Conservation (phyloP, 768 basidiomycete genomes). For the Tremella mesenterica region DNA sequence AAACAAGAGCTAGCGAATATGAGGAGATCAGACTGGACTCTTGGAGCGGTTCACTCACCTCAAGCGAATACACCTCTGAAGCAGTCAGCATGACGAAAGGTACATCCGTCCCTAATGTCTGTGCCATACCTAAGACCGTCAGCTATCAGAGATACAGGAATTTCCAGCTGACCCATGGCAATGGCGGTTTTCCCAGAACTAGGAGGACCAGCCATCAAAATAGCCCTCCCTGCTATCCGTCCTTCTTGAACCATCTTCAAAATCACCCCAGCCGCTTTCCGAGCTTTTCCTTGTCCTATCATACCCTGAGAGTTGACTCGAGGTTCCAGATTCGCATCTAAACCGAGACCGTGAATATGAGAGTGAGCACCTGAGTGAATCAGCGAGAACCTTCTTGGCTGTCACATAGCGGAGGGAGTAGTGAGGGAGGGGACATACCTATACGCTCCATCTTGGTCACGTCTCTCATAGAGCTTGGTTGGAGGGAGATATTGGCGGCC, state of each 20-base stretch:
- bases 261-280: constrained; percentile 95
- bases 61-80: constrained; percentile 94
- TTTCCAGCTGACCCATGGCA: constrained; percentile 67
- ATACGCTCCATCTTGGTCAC: constrained; percentile 46
- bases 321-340: constrained; percentile 81
- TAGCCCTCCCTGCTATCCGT: constrained; percentile 86
- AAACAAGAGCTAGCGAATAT: too few species aligned
- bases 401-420: constrained; percentile 15
- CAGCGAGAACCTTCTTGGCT: neutral
- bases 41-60: constrained; percentile 29
- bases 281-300: constrained; percentile 92
- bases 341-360: constrained; percentile 88
- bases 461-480: constrained; percentile 36
- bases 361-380: constrained; percentile 48
- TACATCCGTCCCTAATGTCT: constrained; percentile 84
- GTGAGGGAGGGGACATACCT: constrained; percentile 22
- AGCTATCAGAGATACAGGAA: neutral
- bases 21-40: neutral
- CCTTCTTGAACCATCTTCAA: constrained; percentile 97
- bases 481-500: constrained; percentile 42
- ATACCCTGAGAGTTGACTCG: constrained; percentile 79
- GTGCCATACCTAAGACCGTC: constrained; percentile 70
- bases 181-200: constrained; percentile 98
- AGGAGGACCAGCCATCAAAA: constrained; percentile 94
- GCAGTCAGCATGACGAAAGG: constrained; percentile 97